Evolutionary conservation across 2,329 filamentous ascomycete species (phyloP).

Genomic region (Sclerotinia borealis): DNA sequence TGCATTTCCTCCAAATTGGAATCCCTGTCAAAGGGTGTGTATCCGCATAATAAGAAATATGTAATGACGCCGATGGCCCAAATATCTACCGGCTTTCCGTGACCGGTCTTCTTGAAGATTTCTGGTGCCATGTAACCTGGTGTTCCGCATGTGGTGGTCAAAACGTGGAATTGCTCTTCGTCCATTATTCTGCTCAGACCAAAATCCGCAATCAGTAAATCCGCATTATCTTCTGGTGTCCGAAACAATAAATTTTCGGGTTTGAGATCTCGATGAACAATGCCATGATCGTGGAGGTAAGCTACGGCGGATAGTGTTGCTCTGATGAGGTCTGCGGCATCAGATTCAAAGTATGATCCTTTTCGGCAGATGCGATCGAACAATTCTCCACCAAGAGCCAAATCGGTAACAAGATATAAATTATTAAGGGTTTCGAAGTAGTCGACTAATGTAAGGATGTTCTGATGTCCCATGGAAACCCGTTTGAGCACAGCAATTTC

Average conservation of each 20-base stretch:
- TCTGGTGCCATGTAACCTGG: slow-evolving; percentile 99
- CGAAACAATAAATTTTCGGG: slow-evolving; percentile 96
- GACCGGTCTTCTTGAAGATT: slow-evolving; percentile 97
- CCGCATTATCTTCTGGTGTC: slow-evolving; percentile 95
- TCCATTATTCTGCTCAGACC: slow-evolving; percentile 97
- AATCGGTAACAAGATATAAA: slow-evolving; percentile 93
- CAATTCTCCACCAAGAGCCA: slow-evolving; percentile 90
- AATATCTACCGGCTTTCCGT: slow-evolving; percentile 95
- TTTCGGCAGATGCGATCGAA: slow-evolving; percentile 99
- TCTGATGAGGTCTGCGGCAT: slow-evolving; percentile 90
- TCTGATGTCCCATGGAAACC: slow-evolving; percentile 98
- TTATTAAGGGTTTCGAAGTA: slow-evolving; percentile 99
- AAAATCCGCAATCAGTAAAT: slow-evolving; percentile 95
- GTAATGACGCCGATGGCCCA: slow-evolving; percentile 99
- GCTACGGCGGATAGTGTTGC: slow-evolving; percentile 95
- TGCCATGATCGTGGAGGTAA: slow-evolving; percentile 96
- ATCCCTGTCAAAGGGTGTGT: slow-evolving; percentile 96
- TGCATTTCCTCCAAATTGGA: slow-evolving; percentile 99
- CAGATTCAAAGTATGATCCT: slow-evolving; percentile 96
- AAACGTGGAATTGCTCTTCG: slow-evolving; percentile 94
- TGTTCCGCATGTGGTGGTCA: slow-evolving; percentile 96
- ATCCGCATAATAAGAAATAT: slow-evolving; percentile 95
- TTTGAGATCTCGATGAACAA: slow-evolving; percentile 96
- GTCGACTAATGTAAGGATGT: slow-evolving; percentile 94
- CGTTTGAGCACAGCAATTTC: slow-evolving; percentile 96